phyloP scores from a whole-genome alignment of 2,329 filamentous ascomycete species.

The Mycosphaerella sp. region DNA sequence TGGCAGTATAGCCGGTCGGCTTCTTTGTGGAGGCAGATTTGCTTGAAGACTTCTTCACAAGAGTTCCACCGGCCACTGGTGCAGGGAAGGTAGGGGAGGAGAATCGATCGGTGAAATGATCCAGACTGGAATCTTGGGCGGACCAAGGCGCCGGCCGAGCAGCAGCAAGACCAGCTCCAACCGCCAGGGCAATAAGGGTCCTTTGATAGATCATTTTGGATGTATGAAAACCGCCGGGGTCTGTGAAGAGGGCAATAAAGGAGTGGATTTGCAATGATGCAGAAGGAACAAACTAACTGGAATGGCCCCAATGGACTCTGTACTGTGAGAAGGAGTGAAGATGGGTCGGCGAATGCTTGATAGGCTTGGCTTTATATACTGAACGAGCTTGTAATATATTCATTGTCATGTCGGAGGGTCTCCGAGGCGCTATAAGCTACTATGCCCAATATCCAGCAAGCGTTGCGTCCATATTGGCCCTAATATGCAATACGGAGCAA shows the following conservation, averaged over 20 bases:
- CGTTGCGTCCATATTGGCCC: slow-evolving; percentile 4
- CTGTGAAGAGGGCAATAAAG: slow-evolving; percentile 5
- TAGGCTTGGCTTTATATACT: slow-evolving; percentile 16
- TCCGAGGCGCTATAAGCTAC: background rate
- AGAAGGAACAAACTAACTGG: slow-evolving; percentile 7
- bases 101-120: slow-evolving; percentile 2
- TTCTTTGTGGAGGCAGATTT: background rate
- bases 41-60: slow-evolving; percentile 1
- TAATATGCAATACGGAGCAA: background rate
- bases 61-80: slow-evolving; percentile 1
- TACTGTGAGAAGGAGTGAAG: slow-evolving; percentile 10
- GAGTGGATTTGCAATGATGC: slow-evolving; percentile 10
- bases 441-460: background rate
- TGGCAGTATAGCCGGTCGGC: background rate
- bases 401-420: background rate
- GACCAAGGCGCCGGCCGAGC: slow-evolving; percentile 11
- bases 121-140: background rate
- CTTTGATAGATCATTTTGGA: slow-evolving; percentile 19
- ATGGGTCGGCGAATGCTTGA: slow-evolving; percentile 10
- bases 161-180: slow-evolving; percentile 18
- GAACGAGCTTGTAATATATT: background rate
- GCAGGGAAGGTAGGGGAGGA: background rate
- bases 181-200: slow-evolving; percentile 15
- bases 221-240: slow-evolving; percentile 4
- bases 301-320: slow-evolving; percentile 4